Evolutionary conservation across 441 rosid genomes (phyloP).

Genomic region (Erysimum cheiri): DNA sequence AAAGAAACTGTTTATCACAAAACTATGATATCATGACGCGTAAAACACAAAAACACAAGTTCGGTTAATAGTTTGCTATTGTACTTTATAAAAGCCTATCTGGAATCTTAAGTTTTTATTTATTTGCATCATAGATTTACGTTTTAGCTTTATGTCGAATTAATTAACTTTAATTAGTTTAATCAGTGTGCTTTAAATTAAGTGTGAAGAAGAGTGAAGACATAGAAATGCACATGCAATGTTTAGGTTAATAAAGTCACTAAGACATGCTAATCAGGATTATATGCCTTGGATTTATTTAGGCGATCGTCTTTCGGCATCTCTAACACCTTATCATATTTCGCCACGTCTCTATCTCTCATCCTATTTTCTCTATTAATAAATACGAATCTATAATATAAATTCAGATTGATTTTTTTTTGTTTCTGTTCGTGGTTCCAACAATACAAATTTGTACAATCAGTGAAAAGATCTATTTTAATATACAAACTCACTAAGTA

Average conservation of each 20-base stretch:
- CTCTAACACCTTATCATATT: conserved; percentile 17
- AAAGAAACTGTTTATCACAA: neutral
- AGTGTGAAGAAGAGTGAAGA: conserved; percentile 24
- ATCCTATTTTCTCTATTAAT: neutral
- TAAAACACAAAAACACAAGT: conserved; percentile 37
- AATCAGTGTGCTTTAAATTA: conserved; percentile 5
- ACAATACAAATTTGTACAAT: neutral
- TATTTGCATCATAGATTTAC: conserved; percentile 11
- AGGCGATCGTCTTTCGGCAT: conserved; percentile 41
- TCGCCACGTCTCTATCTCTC: conserved; percentile 29
- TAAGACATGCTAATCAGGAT: conserved; percentile 35
- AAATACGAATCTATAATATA: conserved; percentile 4
- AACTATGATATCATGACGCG: conserved; percentile 15
- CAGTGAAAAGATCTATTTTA: neutral
- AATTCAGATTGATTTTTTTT: neutral
- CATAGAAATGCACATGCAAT: conserved; percentile 43
- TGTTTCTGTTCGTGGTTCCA: conserved; percentile 7
- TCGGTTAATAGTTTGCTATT: conserved; percentile 25
- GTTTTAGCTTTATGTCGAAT: neutral
- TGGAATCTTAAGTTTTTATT: conserved; percentile 23
- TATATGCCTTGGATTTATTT: conserved; percentile 41
- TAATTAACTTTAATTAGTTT: neutral
- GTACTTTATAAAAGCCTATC: conserved; percentile 37
- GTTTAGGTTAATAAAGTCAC: conserved; percentile 33
- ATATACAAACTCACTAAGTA: neutral